Evolutionary conservation across 1,139 yeast species (phyloP).

Genomic region (Taphrina communis): DNA sequence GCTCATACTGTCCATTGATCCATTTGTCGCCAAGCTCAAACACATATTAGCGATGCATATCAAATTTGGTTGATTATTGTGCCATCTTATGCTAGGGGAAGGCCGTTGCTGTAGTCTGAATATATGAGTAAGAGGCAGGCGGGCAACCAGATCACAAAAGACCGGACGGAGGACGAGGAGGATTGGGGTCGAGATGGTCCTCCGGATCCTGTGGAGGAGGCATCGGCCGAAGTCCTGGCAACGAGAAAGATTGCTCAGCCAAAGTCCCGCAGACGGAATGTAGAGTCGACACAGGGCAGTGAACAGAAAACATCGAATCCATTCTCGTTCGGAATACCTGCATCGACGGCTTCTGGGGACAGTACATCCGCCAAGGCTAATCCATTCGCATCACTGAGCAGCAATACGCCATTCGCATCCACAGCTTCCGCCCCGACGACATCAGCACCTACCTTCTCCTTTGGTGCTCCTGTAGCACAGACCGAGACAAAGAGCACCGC

Average conservation of each 20-base stretch:
- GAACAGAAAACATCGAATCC: conserved; percentile 18
- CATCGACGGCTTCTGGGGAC: conserved; percentile 13
- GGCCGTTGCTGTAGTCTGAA: too few species aligned
- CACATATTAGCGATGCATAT: too few species aligned
- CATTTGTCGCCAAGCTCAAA: too few species aligned
- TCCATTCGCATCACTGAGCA: conserved; percentile 28
- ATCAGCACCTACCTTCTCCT: conserved; percentile 32
- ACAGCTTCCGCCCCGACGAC: not conserved
- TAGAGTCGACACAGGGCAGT: conserved; percentile 7
- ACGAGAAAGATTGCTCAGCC: conserved; percentile 43
- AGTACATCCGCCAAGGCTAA: conserved; percentile 19
- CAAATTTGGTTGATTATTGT: too few species aligned
- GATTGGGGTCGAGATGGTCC: conserved; percentile 41
- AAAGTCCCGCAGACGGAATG: conserved; percentile 33
- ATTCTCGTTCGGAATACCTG: conserved; percentile 14
- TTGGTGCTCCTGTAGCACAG: conserved; percentile 8
- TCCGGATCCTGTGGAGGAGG: conserved; percentile 41
- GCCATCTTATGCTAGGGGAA: too few species aligned
- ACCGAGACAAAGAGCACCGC: not conserved
- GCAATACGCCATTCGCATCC: not conserved
- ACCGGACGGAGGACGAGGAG: conserved; percentile 39
- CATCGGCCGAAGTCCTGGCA: conserved; percentile 43
- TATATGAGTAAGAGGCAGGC: conserved; percentile 44
- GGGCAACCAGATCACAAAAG: conserved; percentile 43
- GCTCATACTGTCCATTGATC: not conserved